Base-by-base conservation (phyloP, 495 filamentous ascomycete species). In the Penicillium antarcticum region DNA sequence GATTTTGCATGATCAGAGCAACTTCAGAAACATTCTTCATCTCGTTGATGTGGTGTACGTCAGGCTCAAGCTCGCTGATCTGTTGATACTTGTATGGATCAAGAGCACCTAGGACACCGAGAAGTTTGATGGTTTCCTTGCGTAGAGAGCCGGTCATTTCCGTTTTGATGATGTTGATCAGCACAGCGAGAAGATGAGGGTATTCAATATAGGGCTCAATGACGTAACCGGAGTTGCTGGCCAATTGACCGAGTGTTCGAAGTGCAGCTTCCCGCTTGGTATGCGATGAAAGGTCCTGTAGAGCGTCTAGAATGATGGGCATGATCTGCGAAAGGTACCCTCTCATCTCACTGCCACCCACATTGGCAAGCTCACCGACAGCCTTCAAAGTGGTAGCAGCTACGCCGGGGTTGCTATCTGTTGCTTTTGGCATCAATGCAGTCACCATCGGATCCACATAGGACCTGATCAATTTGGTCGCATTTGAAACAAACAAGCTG, bases 181-280 rank as follows among this genome's bases (percentile, higher is more conserved):
- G 77, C 10, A 97, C 87, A 45, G 87, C 89, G 32, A 97, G 85
- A 11, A 99, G 80, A 61, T 96, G 85, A 1, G 94, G 94, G 56
- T 97, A 94, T 51, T 97, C 91, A 38, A 91, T 74, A 62, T 97
- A 99, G 8, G 94, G 95, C 33, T 95, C 87, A 55, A 99, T 97
- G 39, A 99, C 94, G 70, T 99, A 99, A 52, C 95, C 92, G 16
- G 91, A 89, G 63, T 92, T 96, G 61, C 89, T 92, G 5, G 94
- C 89, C 12, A 99, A 72, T 65, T 97, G 91, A 14, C 92, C 94
- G 1, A 99, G 79, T 0, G 94, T 95, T 50, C 87, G 85, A 39
- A 99, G 75, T 8, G 95, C 92, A 5, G 95, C 88, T 64, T 95
- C 91, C 42, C 94, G 84, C 67, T 97, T 97, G 21, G 81, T 74